phyloP scores from a whole-genome alignment of 2,329 filamentous ascomycete species.

The Neocatenulostroma microsporum region DNA sequence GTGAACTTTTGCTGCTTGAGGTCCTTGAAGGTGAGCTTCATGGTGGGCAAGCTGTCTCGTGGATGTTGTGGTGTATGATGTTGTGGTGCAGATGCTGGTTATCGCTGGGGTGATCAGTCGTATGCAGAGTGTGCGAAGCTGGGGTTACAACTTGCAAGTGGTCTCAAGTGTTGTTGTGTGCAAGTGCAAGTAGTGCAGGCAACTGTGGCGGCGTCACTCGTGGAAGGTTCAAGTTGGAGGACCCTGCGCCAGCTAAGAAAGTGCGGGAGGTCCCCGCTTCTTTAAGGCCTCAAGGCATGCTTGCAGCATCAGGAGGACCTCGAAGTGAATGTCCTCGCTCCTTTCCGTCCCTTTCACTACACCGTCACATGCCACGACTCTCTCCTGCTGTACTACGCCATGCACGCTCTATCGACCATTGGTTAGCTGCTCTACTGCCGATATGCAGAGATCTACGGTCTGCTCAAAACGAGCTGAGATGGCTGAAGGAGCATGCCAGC shows the following conservation, averaged over 20 bases:
- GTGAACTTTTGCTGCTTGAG: slow-evolving; percentile 98
- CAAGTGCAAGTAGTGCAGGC: no score
- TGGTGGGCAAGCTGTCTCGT: slow-evolving; percentile 26
- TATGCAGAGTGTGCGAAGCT: no score
- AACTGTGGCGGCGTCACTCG: not conserved
- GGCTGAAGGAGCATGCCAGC: slow-evolving; percentile 54
- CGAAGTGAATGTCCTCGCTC: slow-evolving; percentile 1
- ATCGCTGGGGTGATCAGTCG: slow-evolving; percentile 1
- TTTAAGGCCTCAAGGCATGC: no score
- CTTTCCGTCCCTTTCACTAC: not conserved
- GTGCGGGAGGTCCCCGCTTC: no score
- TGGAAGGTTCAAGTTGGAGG: no score
- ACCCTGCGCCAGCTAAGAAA: no score
- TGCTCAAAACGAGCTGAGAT: slow-evolving; percentile 62
- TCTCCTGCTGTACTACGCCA: slow-evolving; percentile 19
- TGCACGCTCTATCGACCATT: slow-evolving; percentile 20
- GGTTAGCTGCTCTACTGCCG: slow-evolving; percentile 55
- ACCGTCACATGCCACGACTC: slow-evolving; percentile 24
- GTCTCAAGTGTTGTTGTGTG: no score
- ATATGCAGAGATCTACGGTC: slow-evolving; percentile 56
- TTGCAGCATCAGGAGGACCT: no score
- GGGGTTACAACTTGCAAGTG: no score
- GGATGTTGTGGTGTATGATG: not conserved
- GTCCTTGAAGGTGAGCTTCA: slow-evolving; percentile 75
- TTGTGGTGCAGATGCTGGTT: no score